Conservation (phyloP, 2,329 filamentous ascomycete species). For the Proliferodiscus dingleyae region DNA sequence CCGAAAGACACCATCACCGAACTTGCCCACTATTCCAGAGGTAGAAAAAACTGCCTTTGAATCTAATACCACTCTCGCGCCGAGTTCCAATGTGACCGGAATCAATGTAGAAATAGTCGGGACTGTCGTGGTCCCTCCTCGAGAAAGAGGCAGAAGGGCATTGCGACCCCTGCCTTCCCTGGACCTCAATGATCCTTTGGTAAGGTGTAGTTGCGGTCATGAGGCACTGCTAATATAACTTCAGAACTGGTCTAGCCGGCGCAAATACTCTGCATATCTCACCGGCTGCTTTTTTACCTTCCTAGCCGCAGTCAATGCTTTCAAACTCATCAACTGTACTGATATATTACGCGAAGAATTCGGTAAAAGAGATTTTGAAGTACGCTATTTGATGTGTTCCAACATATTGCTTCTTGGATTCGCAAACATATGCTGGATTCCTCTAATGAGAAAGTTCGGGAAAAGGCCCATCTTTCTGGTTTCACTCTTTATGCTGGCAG, state of each 20-base stretch:
- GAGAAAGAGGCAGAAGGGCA: conserved; percentile 5
- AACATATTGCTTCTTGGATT: conserved; percentile 32
- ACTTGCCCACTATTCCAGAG: background rate
- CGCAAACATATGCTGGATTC: conserved; percentile 35
- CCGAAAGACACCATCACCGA: background rate
- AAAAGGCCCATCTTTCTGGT: conserved; percentile 34
- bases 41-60: background rate
- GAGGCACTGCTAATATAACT: background rate
- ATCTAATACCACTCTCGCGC: background rate
- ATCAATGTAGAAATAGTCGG: conserved; percentile 3
- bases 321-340: conserved; percentile 36
- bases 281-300: conserved; percentile 37
- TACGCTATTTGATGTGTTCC: conserved; percentile 24
- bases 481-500: conserved; percentile 30
- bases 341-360: conserved; percentile 31
- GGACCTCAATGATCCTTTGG: conserved; percentile 15
- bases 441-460: conserved; percentile 33
- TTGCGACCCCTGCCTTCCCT: conserved; percentile 11
- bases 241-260: conserved; percentile 10
- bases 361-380: conserved; percentile 17
- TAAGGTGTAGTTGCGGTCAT: background rate
- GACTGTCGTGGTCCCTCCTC: conserved; percentile 1
- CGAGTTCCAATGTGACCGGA: background rate
- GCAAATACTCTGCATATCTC: conserved; percentile 28
- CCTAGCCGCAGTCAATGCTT: conserved; percentile 36